phyloP scores from a whole-genome alignment of 192 early-diverging fungal genomes.

The Coemansia sp. region DNA sequence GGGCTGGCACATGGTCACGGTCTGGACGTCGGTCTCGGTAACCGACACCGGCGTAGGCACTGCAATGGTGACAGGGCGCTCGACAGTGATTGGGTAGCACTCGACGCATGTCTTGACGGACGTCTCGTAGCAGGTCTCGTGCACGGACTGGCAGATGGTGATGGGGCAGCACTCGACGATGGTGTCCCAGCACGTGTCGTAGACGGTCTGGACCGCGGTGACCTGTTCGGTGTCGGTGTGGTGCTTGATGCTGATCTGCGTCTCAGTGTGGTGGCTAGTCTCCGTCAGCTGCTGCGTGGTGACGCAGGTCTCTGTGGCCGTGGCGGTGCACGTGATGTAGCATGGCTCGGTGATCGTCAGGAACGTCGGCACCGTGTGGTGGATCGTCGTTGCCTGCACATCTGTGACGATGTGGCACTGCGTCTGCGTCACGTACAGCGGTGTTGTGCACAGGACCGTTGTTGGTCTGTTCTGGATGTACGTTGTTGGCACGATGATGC shows the following conservation, averaged over 20 bases:
- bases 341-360: conserved; percentile 35
- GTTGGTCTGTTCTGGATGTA: conserved; percentile 19
- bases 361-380: conserved; percentile 38
- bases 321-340: conserved; percentile 13
- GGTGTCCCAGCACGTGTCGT: conserved; percentile 36
- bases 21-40: conserved; percentile 31
- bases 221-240: conserved; percentile 25
- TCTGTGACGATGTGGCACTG: conserved; percentile 30
- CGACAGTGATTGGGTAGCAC: conserved; percentile 36
- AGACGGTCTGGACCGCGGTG: conserved; percentile 13
- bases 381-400: conserved; percentile 30
- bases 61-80: conserved; percentile 28
- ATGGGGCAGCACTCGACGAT: conserved; percentile 49
- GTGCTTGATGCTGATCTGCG: conserved; percentile 19
- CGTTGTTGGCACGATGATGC: conserved; percentile 21
- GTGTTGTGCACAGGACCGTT: conserved; percentile 22
- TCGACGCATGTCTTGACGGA: conserved; percentile 41
- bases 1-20: conserved; percentile 49
- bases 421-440: conserved; percentile 35
- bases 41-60: conserved; percentile 30
- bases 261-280: conserved; percentile 6
- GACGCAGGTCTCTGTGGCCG: conserved; percentile 20
- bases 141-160: conserved; percentile 38
- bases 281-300: conserved; percentile 16
- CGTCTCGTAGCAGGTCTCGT: conserved; percentile 43